phyloP scores from a whole-genome alignment of 345 rosid species.

The Geranium brycei region DNA sequence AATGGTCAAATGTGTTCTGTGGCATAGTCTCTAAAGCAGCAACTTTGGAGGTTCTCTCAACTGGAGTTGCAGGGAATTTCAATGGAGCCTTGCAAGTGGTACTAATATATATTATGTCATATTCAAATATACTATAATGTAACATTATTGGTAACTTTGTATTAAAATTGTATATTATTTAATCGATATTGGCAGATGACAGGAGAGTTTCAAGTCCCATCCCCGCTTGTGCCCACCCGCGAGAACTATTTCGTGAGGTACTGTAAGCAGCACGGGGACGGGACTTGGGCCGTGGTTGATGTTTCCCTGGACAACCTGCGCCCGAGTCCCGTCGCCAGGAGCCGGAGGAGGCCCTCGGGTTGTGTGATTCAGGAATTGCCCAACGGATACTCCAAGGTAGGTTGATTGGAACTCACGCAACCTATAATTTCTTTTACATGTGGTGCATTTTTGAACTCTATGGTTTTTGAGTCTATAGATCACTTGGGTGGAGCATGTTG shows the following conservation, averaged over 20 bases:
- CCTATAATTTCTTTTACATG: too few species aligned
- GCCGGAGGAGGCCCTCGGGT: constrained; percentile 82
- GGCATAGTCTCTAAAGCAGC: constrained; percentile 58
- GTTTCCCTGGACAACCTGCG: constrained; percentile 67
- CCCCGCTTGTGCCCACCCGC: constrained; percentile 75
- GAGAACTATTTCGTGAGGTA: constrained; percentile 62
- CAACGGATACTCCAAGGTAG: constrained; percentile 71
- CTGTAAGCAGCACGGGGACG: constrained; percentile 62
- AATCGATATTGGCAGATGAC: constrained; percentile 44
- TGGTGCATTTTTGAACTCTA: too few species aligned
- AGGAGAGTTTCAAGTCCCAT: constrained; percentile 63
- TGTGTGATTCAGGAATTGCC: constrained; percentile 71
- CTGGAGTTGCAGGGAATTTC: constrained; percentile 56
- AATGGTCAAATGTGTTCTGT: constrained; percentile 63
- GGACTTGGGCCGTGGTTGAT: constrained; percentile 89
- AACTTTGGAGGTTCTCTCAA: constrained; percentile 48
- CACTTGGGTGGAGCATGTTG: constrained; percentile 88
- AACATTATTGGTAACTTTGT: too few species aligned
- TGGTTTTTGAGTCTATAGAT: constrained; percentile 26
- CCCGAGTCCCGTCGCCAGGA: constrained; percentile 33
- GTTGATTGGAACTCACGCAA: too few species aligned
- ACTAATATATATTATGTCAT: neutral
- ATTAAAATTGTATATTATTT: too few species aligned
- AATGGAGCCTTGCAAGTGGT: constrained; percentile 66
- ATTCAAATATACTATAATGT: too few species aligned